Percentiles rank a stretch among this genome's conserved stretches.
Evolutionary conservation across 192 early-diverging fungal genomes (phyloP).

Genomic region (Chytriomyces hyalinus): DNA sequence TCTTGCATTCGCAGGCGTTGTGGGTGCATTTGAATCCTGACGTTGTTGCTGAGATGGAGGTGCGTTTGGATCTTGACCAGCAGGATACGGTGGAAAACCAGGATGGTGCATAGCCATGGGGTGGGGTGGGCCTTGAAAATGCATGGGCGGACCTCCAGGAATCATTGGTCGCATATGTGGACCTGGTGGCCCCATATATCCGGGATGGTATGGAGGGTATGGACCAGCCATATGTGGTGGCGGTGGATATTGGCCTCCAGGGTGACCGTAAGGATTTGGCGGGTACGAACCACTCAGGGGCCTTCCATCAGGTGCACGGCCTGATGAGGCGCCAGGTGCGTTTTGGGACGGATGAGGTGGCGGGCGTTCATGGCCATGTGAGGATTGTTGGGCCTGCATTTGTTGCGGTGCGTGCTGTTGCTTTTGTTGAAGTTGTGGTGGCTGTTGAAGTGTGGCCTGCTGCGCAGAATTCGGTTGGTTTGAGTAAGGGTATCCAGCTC

Average conservation of each 20-base stretch:
- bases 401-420: slow-evolving; percentile 12
- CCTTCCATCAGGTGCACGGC: not conserved
- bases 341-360: not conserved
- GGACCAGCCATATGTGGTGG: not conserved
- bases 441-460: not conserved
- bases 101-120: not conserved
- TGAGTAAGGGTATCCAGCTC: not conserved
- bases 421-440: slow-evolving; percentile 1
- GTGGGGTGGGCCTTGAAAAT: not conserved
- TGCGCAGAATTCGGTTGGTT: not conserved
- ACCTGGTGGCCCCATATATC: slow-evolving; percentile 12
- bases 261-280: not conserved
- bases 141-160: not conserved
- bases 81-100: not conserved
- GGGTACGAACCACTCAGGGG: not conserved
- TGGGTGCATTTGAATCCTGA: not conserved
- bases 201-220: slow-evolving; percentile 10
- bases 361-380: not conserved
- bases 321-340: not conserved
- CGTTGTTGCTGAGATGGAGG: not conserved
- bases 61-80: not conserved
- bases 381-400: not conserved
- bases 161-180: not conserved
- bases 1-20: not conserved
- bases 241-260: not conserved